Evolutionary conservation across 352 stramenopile genomes (phyloP), one percentile per base, ranked within the genome.

Genomic region (Globisporangium sylvaticum): DNA sequence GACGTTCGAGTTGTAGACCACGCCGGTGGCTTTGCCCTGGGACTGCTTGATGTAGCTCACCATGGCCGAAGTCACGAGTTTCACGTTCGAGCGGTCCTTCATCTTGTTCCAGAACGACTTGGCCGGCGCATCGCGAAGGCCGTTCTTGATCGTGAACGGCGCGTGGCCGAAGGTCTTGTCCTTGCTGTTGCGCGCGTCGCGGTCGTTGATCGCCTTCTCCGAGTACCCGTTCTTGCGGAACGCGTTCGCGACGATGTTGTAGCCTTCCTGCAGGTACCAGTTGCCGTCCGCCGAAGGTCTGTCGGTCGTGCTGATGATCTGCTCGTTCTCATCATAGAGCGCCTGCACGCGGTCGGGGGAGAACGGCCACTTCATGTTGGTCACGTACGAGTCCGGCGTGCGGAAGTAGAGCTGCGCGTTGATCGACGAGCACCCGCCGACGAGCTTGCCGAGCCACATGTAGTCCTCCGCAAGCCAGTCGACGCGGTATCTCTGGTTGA

Each of bases 371-470:
- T 34, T 53, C 29, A 68, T 60, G 42, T 81, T 69, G 46, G 25
- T 65, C 64, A 84, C 58, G 58, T 84, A 88, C 63, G 69, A 65
- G 57, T 88, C 74, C 0, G 80, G 78, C 12, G 80, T 88, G 39
- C 83, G 80, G 66, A 94, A 88, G 73, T 92, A 93, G 39, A 95
- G 76, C 74, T 83, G 83, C 29, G 70, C 83, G 60, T 92, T 95
- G 63, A 95, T 80, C 8, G 80, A 90, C 52, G 79, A 91, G 64
- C 76, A 92, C n/a, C 88, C 89, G 34, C 86, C 88, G 27, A 96
- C 62, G 37, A 83, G 72, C 65, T 91, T 91, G 31, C 87, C 88
- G 18, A 87, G 70, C 71, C 72, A 89, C 68, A 81, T 73, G 52
- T 80, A 70, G 62, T 18, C 61, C 53, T 14, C 70, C 44, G n/a